Base-by-base conservation (phyloP, 148 eudicot species). In the Rhododendron henanense region DNA sequence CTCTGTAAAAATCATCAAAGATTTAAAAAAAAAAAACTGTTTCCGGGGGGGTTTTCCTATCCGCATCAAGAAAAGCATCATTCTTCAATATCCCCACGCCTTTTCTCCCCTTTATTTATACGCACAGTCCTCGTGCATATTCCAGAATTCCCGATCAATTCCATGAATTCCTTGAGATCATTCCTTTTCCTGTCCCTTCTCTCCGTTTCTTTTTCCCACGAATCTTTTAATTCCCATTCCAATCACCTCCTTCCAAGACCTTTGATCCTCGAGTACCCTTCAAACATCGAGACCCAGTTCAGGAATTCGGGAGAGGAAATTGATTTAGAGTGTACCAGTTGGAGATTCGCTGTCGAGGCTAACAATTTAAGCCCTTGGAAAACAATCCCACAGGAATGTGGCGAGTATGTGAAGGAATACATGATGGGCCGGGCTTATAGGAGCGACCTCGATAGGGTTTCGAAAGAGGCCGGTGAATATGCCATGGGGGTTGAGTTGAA, bases 301-400 rank as follows among this genome's bases (percentile, higher is more conserved):
- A 47, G 39, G 1, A 86, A 87, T 45, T 74, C 75, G 2, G 86
- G 45, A 0, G 87, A 88, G 28, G 94, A 90, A 61, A n/a, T 86
- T 21, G 25, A 55, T 13, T 89, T 91, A 48, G 78, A 90, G 76
- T 96, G 99, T 84, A 88, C 92, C 47, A 94, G 96, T 51, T 97
- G 99, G 99, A 93, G 99, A 79, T 90, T 97, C 63, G 95, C 93
- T 55, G 98, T 86, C 8, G 98, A 95, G 87, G 87, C 96, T 7
- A 95, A 97, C 79, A 97, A 97, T 85, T 71, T 95, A 48, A 91
- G 87, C 53, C 96, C 94, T 33, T 97, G 99, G 99, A 94, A 93
- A 90, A 92, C 89, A 39, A 90, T 97, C 63, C 99, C 99, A 8
- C 47, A 45, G 10, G 97, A 95, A 59, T 97, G 99, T 90, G 91